A percentile compares a stretch with the other conserved stretches of the same genome.
Evolutionary conservation across 768 basidiomycete species (phyloP).

Genomic region (Cyclocybe aegerita): DNA sequence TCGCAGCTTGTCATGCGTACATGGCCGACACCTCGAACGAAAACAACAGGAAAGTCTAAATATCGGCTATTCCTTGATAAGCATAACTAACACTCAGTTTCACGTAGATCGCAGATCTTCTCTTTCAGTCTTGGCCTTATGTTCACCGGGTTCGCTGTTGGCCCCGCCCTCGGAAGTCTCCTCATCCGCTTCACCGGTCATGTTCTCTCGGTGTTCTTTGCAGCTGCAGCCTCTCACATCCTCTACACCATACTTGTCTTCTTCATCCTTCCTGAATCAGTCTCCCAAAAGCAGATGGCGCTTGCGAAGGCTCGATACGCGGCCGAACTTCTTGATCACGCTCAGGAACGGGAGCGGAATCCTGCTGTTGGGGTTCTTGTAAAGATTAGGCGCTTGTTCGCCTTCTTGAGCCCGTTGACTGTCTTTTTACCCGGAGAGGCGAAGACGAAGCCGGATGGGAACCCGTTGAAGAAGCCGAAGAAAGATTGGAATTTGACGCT

Average conservation of each 20-base stretch:
- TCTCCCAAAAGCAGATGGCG: conserved; percentile 52
- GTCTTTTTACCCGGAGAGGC: conserved; percentile 53
- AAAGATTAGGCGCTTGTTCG: conserved; percentile 46
- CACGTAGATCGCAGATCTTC: conserved; percentile 57
- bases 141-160: conserved; percentile 74
- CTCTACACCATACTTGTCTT: conserved; percentile 49
- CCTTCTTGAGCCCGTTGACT: conserved; percentile 71
- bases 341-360: conserved; percentile 15
- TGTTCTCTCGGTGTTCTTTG: conserved; percentile 70
- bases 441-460: conserved; percentile 13
- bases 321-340: conserved; percentile 25
- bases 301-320: conserved; percentile 34
- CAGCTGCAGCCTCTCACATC: conserved; percentile 49
- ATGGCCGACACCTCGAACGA: conserved; percentile 65
- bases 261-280: conserved; percentile 76
- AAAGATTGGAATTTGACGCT: conserved; percentile 69
- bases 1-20: conserved; percentile 63
- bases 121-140: conserved; percentile 66
- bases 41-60: conserved; percentile 42
- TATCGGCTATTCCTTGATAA: neutral
- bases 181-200: conserved; percentile 57
- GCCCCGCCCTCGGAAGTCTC: conserved; percentile 71
- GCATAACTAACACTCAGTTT: neutral
- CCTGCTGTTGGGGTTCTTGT: conserved; percentile 26
- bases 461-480: conserved; percentile 37